Evolutionary conservation across 2,329 filamentous ascomycete species (phyloP).

Genomic region (Ploettnerulaceae sp.): DNA sequence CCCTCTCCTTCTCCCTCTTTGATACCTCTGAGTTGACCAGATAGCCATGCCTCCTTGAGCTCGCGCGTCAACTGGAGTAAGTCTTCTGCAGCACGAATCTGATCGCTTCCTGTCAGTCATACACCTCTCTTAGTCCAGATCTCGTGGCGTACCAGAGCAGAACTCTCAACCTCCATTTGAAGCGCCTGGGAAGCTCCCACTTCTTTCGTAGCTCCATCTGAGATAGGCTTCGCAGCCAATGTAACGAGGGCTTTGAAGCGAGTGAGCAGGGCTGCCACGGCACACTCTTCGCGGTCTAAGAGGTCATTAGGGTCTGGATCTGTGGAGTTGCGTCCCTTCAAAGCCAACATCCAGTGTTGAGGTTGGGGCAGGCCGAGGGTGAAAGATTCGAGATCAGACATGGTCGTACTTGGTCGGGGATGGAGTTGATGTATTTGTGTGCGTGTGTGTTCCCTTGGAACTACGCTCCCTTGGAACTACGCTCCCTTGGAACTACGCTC

Average conservation of each 20-base stretch:
- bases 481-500: too few species aligned
- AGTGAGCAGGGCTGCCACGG: conserved; percentile 42
- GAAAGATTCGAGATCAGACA: too few species aligned
- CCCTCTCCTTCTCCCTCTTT: conserved; percentile 39
- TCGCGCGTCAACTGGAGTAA: conserved; percentile 44
- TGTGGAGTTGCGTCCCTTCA: not conserved
- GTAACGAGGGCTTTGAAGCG: conserved; percentile 41
- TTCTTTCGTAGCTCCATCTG: conserved; percentile 30
- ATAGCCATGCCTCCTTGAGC: conserved; percentile 47
- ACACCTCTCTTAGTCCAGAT: too few species aligned
- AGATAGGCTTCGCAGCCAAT: conserved; percentile 25
- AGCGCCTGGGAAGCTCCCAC: conserved; percentile 31
- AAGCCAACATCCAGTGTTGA: too few species aligned
- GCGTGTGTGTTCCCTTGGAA: too few species aligned
- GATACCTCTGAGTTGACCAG: conserved; percentile 42
- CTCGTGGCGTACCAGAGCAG: conserved; percentile 30
- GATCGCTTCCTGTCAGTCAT: too few species aligned
- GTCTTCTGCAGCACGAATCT: conserved; percentile 37
- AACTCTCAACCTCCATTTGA: conserved; percentile 33
- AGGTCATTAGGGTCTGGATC: conserved; percentile 14
- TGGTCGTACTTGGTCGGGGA: too few species aligned
- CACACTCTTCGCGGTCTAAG: conserved; percentile 43
- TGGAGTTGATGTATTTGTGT: too few species aligned
- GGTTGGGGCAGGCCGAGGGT: too few species aligned
- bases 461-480: too few species aligned